Base-by-base conservation (phyloP, 73 alveolate genomes). In the Uronychia binucleata region DNA sequence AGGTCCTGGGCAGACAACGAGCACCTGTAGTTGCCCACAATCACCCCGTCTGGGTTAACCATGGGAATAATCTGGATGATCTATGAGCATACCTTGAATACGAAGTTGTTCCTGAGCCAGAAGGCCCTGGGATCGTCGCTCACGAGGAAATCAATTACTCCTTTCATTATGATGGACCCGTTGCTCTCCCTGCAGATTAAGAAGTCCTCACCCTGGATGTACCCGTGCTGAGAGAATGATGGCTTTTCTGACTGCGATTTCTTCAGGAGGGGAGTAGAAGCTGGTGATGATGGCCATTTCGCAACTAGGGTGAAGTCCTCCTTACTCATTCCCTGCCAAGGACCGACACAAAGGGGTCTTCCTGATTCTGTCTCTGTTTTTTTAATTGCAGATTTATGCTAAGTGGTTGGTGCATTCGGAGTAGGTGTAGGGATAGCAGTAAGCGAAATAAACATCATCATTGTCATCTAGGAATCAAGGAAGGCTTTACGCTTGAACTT, bases 11-110 rank as follows among this genome's bases (percentile, higher is more conserved):
- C 99, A 58, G 98, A 91, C 77, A 98, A 90, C 75, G 98, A 93
- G 74, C 98, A 92, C 77, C 99, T 79, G 59, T 98, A 96, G 87
- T 98, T 98, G 0, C 99, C 99, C 19, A 96, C 91, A 32, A 97
- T 87, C 5, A 97, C 99, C 0, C 99, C 99, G 88, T 98, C 99
- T 29, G 99, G 99, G 91, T 98, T 98, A 77, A 95, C 82, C 99
- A 98, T 98, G 33, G 99, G 99, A 11, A 94, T 94, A 27, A 96
- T 94, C 80, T 91, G 83, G 34, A 91, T 58, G 78, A 46, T 11
- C 19, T 5, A 93, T 11, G 19, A 46, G 67, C 19, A 46, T 46
- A 46, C 92, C 88, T 95, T 95, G 84, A 95, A 95, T 76, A 95
- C 96, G 67, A 78, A 95, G 79, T 95, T 93, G 82, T 88, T 93